Evolutionary conservation across 345 rosid genomes (phyloP), one percentile per base, ranked within the genome.

Genomic region (Ricinus communis): DNA sequence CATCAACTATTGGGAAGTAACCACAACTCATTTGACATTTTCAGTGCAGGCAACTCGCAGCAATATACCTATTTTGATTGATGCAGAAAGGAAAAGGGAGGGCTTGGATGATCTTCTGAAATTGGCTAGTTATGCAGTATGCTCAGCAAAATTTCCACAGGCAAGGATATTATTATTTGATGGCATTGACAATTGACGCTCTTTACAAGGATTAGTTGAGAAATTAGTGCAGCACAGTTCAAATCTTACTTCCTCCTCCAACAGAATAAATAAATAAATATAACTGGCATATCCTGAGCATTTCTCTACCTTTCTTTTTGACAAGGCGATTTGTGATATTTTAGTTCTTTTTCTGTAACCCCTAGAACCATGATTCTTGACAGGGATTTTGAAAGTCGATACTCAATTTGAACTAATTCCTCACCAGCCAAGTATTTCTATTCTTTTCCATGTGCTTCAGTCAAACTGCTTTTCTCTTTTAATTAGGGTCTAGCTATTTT

Each of bases 111-210:
- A 88, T 65, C 86, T 93, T 73, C 78, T 93, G 75, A 59, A 70
- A 7, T 71, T 88, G 54, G 86, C 97, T 0, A 84, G 70, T 78
- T 93, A 90, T 69, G 87, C 75, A 50, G 89, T 91, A 71, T 93
- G 98, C 85, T 81, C 97, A 0, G 85, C 85, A 36, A 91, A 85
- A 72, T 90, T 93, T 77, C 94, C 98, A 66, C 85, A 85, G 90
- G 97, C 64, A 79, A 84, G 82, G 65, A 74, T 54, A 62, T 25
- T 31, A 8, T 66, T 62, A 41, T 62, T 59, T 54, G 59, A 51
- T 80, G 50, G 49, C 43, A n/a, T 43, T 22, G 22, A 40, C 40
- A 57, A 4, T 63, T 40, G 66, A 68, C 31, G 51, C 53, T 28
- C 28, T 76, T 31, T 21, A 19, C 51, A 0, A n/a, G 53, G 15